phyloP scores from a whole-genome alignment of 1,284 basidiomycete genomes.

The Agroathelia rolfsii region DNA sequence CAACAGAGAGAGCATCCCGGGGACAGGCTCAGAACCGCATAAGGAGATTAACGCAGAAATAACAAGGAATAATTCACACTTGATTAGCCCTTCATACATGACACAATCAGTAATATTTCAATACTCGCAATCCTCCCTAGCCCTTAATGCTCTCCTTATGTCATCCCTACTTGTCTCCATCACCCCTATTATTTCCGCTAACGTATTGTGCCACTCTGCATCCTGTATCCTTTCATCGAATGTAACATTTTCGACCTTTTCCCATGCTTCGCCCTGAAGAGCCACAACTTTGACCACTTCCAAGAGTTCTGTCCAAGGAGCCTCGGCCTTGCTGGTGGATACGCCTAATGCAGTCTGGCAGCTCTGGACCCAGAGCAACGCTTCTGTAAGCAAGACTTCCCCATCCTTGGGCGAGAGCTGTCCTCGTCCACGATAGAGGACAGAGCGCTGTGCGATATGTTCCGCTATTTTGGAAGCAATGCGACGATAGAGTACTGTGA shows the following conservation, averaged over 20 bases:
- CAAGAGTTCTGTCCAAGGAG: constrained; percentile 24
- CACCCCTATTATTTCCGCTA: constrained; percentile 35
- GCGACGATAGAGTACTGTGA: constrained; percentile 59
- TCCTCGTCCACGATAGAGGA: constrained; percentile 69
- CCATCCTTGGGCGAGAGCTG: too few relatives aligned
- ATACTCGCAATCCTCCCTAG: constrained; percentile 29
- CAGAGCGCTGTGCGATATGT: constrained; percentile 74
- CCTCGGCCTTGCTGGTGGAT: too few relatives aligned
- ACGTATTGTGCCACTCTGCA: constrained; percentile 25
- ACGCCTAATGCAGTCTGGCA: constrained; percentile 46
- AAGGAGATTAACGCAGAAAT: too few relatives aligned
- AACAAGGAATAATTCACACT: too few relatives aligned
- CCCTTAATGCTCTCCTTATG: constrained; percentile 37
- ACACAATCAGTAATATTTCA: too few relatives aligned
- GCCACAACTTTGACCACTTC: constrained; percentile 29
- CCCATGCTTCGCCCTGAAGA: constrained; percentile 31
- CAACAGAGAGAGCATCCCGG: too few relatives aligned
- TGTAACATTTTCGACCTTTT: constrained; percentile 29
- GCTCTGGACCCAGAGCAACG: constrained; percentile 72
- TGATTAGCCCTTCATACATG: too few relatives aligned
- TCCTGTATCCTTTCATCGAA: constrained; percentile 34
- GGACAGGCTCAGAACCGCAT: too few relatives aligned
- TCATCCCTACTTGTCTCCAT: constrained; percentile 45
- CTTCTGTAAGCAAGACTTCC: too few relatives aligned
- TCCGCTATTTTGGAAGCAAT: constrained; percentile 56